Evolutionary conservation across 2,329 filamentous ascomycete genomes (phyloP), one percentile per base, ranked within the genome.

Genomic region (Colletotrichum lupini): DNA sequence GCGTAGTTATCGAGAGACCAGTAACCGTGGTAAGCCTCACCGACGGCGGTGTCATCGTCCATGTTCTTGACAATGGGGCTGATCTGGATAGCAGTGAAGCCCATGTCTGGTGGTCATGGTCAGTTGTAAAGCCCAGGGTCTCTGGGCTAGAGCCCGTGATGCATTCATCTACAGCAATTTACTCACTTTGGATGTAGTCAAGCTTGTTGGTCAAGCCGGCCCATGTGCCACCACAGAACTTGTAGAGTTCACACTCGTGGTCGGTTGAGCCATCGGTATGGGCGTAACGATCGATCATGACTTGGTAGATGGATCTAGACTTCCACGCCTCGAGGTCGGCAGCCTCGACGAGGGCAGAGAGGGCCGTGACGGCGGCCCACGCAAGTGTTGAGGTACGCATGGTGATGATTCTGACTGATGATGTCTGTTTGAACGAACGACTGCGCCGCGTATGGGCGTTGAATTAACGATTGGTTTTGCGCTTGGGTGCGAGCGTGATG

Each of bases 181-280:
- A 57, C 70, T 69, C 83, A 58, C 80, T 79, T 75, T 88, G 83
- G 74, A 88, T 87, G 75, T 88, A 88, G 77, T 88, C 86, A 62
- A 88, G 79, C 37, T 85, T 80, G 72, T 86, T 83, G 46, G 83
- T 85, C 49, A 89, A 80, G 19, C 88, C 88, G 63, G 80, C 76
- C 80, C 83, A 89, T 26, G 85, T 86, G 30, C 87, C 87, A 60
- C 87, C 87, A 72, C 87, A 89, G 78, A 88, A 89, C 32, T 77
- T 76, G 65, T 69, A 75, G 35, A 72, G 76, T 67, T 83, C 79
- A 76, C 87, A 89, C 1, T 81, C 71, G 26, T 79, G 81, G 22
- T 85, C 84, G 1, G 83, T 84, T 4, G 81, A 83, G 26, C 85
- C 86, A 74, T 83, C 81, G 6, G 80, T 81, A 28, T 80, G 80